phyloP scores from a whole-genome alignment of 257 asterid genomes.

The Vinca minor region DNA sequence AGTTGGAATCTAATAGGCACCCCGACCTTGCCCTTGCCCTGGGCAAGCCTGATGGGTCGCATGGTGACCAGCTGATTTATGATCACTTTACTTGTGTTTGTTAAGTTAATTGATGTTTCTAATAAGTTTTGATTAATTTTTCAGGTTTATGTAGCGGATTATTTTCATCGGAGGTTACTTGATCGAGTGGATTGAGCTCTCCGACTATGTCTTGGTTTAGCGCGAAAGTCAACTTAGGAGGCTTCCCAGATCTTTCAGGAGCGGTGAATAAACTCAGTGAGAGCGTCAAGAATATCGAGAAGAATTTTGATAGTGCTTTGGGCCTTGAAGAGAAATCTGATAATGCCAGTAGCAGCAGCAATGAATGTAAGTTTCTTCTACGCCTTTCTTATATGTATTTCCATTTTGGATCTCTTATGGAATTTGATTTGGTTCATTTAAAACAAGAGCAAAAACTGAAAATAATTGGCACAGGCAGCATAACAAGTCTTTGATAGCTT shows the following conservation, averaged over 20 bases:
- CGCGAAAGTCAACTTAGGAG: constrained; percentile 66
- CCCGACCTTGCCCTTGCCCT: too few species aligned
- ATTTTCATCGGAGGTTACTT: too few species aligned
- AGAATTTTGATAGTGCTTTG: constrained; percentile 92
- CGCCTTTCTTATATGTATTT: too few species aligned
- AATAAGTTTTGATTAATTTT: constrained; percentile 5
- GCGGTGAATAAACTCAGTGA: constrained; percentile 94
- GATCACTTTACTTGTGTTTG: too few species aligned
- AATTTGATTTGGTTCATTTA: too few species aligned
- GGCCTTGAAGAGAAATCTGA: constrained; percentile 85
- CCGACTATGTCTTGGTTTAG: constrained; percentile 99
- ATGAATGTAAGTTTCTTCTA: constrained; percentile 55
- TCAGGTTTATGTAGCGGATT: constrained; percentile 21
- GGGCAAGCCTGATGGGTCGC: too few species aligned
- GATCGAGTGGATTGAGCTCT: too few species aligned
- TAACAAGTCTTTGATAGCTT: neutral
- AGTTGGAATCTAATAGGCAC: too few species aligned
- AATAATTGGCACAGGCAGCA: neutral
- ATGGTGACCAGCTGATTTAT: too few species aligned
- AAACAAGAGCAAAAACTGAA: too few species aligned
- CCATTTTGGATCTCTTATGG: neutral
- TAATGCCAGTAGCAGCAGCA: constrained; percentile 23
- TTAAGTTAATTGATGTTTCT: constrained; percentile 4
- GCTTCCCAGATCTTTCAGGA: constrained; percentile 84
- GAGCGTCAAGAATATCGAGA: constrained; percentile 92